Base-by-base conservation (phyloP, 345 rosid genomes). In the Mercurialis annua region DNA sequence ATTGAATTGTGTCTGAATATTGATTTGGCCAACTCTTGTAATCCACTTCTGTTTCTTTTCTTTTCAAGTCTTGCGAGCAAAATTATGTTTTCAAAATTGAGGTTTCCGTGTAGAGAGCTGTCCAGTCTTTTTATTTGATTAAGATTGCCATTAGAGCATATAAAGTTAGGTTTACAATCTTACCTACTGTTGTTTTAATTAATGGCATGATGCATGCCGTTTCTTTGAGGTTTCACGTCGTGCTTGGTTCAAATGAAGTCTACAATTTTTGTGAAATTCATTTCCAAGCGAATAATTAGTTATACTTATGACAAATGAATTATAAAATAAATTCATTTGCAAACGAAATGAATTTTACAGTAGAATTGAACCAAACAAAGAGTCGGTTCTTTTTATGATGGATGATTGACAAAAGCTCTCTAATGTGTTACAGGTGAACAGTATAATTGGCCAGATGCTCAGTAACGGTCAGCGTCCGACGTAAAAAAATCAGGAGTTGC, bases 361-460 rank as follows among this genome's bases (percentile, higher is more conserved):
- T n/a, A n/a, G n/a, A n/a, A n/a, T n/a, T n/a, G n/a, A n/a, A n/a
- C n/a, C n/a, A n/a, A n/a, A n/a, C n/a, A n/a, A n/a, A n/a, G n/a
- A n/a, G n/a, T n/a, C n/a, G n/a, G n/a, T n/a, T n/a, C n/a, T n/a
- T 23, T 12, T 16, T 50, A 70, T 46, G 31, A 10, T 70, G 31
- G 44, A 64, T 24, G n/a, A n/a, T 38, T 43, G 26, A 47, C n/a
- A 20, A 38, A 36, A 40, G 9, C 16, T 53, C 24, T 9, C 6
- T 24, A 66, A 9, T 36, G 31, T 29, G 71, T 74, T 70, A n/a
- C 82, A 94, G 99, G 96, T 91, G 71, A 90, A 91, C 71, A 81
- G 80, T 59, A 82, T 93, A 60, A 69, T 93, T 4, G 98, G 97
- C 40, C 98, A 90, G 80, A 86, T 93, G 85, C 83, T 93, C 40